phyloP scores from a whole-genome alignment of 192 early-diverging fungal species.

The Lobosporangium transversale region DNA sequence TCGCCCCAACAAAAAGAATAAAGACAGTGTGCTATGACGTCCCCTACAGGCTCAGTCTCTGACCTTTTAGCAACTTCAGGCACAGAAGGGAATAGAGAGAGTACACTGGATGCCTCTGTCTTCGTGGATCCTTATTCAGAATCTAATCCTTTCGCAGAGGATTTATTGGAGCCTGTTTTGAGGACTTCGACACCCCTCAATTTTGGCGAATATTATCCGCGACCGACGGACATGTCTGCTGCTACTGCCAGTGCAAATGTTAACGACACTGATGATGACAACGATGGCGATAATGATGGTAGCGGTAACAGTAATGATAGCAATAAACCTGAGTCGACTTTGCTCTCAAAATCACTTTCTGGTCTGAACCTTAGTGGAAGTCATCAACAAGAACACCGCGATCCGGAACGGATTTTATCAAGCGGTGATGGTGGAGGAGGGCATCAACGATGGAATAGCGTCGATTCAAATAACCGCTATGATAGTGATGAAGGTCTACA shows the following conservation, averaged over 20 bases:
- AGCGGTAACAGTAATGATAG: neutral
- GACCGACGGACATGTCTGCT: constrained; percentile 6
- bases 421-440: constrained; percentile 4
- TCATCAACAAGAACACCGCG: too few relatives aligned
- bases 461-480: constrained; percentile 35
- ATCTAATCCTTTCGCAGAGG: constrained; percentile 50
- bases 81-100: constrained; percentile 7
- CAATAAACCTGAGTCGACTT: neutral
- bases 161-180: constrained; percentile 11
- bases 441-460: constrained; percentile 39
- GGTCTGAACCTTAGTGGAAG: constrained; percentile 31
- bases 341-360: constrained; percentile 31
- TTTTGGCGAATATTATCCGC: constrained; percentile 46
- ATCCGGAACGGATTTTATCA: too few relatives aligned
- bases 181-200: constrained; percentile 35
- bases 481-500: constrained; percentile 25
- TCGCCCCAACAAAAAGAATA: neutral
- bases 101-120: constrained; percentile 35
- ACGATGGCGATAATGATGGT: neutral
- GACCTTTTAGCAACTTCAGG: neutral
- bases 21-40: neutral
- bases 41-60: neutral
- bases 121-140: constrained; percentile 50
- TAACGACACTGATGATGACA: neutral
- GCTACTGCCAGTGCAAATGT: neutral